Evolutionary conservation across 345 rosid species (phyloP), one percentile per base, ranked within the genome.

Genomic region (Corymbia maculata): DNA sequence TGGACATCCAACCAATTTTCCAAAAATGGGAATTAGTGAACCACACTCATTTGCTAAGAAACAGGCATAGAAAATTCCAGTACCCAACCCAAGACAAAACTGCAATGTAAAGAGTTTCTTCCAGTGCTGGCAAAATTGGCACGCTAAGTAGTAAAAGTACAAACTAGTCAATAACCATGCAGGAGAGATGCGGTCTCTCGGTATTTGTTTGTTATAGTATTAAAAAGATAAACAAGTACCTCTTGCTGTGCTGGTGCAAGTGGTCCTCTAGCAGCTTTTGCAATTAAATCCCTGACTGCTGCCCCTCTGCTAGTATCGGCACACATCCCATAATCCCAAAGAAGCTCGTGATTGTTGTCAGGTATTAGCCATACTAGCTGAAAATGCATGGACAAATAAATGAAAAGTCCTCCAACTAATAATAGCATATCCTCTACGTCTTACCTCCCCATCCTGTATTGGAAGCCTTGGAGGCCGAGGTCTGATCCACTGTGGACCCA

Each of bases 241-340:
- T 96, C 98, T 86, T 95, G 96, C 90, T 96, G 97, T 36, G 94
- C 87, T 85, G 98, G 99, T 52, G 94, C 94, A 85, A 98, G 93
- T 70, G 98, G 92, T 87, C 95, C 97, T 94, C 94, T 96, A 88
- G 95, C 90, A 90, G 98, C 99, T 93, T 95, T 96, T 64, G 93
- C 92, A 92, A 98, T 96, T 88, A 96, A 92, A 93, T 95, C 98
- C 88, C 96, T 94, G 66, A 98, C 96, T 44, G 96, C 96, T 61
- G 97, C 97, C 79, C 97, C 98, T 92, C 96, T 95, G 94, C 99
- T 96, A 36, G 98, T 97, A 94, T 98, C 98, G 87, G 98, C 99
- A 94, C 99, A 98, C 99, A 98, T 98, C 80, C 97, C 95, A 85
- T 94, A 94, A 88, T 98, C 99, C 99, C 99, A 98, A 51, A 95